Conservation (phyloP, 345 rosid species). For the Psidium friedrichsthalianum region DNA sequence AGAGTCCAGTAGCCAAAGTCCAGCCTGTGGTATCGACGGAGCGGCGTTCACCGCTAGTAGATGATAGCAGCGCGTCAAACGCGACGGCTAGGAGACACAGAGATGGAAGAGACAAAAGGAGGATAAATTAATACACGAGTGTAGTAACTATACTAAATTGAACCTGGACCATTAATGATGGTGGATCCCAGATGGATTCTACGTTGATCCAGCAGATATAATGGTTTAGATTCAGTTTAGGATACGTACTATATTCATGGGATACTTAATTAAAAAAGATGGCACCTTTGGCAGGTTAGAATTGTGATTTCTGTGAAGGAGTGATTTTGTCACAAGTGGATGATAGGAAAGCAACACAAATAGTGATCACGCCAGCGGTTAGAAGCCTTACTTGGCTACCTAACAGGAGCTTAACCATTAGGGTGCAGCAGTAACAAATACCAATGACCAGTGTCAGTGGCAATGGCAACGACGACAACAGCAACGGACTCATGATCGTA, state of each 20-base stretch:
- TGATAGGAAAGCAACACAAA: not conserved
- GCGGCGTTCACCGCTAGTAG: not conserved
- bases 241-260: not conserved
- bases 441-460: too few species aligned
- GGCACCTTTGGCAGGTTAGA: not conserved
- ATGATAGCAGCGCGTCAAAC: not conserved
- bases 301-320: not conserved
- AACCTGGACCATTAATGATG: not conserved
- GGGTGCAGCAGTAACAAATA: too few species aligned
- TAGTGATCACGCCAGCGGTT: not conserved
- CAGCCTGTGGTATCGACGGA: not conserved
- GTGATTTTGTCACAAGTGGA: not conserved
- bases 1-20: not conserved
- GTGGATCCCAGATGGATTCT: not conserved
- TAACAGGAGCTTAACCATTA: not conserved
- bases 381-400: not conserved
- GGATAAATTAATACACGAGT: not conserved
- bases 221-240: not conserved
- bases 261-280: not conserved
- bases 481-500: too few species aligned
- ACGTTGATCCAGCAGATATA: not conserved
- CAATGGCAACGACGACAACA: too few species aligned
- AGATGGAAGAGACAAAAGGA: not conserved
- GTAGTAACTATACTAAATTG: not conserved
- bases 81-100: not conserved